A percentile compares a stretch with the other conserved stretches of the same genome.
Conservation (phyloP, 495 filamentous ascomycete species). For the Pseudomonodictys pantanalensis region DNA sequence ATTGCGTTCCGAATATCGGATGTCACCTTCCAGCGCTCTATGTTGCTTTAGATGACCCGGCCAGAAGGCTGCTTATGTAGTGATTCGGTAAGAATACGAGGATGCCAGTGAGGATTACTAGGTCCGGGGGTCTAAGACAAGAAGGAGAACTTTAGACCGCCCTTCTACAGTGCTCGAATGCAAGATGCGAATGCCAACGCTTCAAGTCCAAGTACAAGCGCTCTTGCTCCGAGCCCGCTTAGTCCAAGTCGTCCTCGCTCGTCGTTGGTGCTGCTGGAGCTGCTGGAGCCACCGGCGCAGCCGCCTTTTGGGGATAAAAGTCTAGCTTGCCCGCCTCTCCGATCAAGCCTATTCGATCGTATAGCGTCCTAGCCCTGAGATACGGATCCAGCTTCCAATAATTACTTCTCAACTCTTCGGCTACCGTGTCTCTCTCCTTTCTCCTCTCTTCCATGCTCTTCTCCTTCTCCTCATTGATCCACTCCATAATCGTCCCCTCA, state of each 20-base stretch:
- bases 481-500: constrained; percentile 66
- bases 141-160: too few relatives aligned
- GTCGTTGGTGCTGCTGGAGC: constrained; percentile 14
- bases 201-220: background rate
- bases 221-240: background rate
- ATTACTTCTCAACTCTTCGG: constrained; percentile 60
- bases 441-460: constrained; percentile 39
- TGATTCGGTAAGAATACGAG: too few relatives aligned
- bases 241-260: constrained; percentile 30
- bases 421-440: constrained; percentile 52
- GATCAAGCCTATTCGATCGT: constrained; percentile 40
- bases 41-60: too few relatives aligned
- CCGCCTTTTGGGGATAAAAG: constrained; percentile 35
- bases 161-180: too few relatives aligned
- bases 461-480: constrained; percentile 52
- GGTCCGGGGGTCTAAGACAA: too few relatives aligned
- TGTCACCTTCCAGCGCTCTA: too few relatives aligned
- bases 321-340: constrained; percentile 35
- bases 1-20: too few relatives aligned
- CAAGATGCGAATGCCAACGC: background rate
- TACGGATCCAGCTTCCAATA: constrained; percentile 68
- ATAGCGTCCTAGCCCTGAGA: constrained; percentile 39
- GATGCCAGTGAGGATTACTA: too few relatives aligned
- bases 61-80: too few relatives aligned
- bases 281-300: background rate